phyloP scores from a whole-genome alignment of 2,329 filamentous ascomycete species.

The Phyllosticta paracitricarpa region DNA sequence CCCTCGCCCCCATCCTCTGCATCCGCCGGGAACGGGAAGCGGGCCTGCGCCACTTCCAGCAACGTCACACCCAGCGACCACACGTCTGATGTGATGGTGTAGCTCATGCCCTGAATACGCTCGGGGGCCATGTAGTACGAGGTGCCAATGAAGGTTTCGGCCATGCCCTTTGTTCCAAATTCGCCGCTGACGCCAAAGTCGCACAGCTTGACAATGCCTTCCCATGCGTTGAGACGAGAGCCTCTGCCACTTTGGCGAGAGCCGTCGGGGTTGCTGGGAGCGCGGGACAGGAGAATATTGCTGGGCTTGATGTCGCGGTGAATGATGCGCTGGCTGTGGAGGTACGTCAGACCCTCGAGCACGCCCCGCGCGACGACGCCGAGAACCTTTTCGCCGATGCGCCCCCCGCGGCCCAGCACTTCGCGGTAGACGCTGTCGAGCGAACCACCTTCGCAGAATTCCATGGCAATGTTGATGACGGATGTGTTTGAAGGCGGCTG shows the following conservation, averaged over 20 bases:
- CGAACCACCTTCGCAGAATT: conserved; percentile 94
- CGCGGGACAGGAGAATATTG: conserved; percentile 85
- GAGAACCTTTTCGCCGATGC: conserved; percentile 93
- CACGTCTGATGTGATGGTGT: conserved; percentile 97
- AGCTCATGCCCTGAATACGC: conserved; percentile 92
- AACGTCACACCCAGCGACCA: conserved; percentile 96
- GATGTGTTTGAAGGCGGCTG: conserved; percentile 81
- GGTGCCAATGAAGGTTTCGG: conserved; percentile 97
- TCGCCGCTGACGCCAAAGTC: conserved; percentile 97
- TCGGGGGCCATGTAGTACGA: conserved; percentile 99
- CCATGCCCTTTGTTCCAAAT: conserved; percentile 96
- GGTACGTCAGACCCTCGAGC: conserved; percentile 83
- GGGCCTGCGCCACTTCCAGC: conserved; percentile 97
- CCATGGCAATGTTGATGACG: conserved; percentile 98
- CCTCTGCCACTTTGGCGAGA: neutral
- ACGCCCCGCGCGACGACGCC: conserved; percentile 96
- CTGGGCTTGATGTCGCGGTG: conserved; percentile 98
- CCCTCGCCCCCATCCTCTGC: conserved; percentile 5
- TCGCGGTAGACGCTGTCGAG: conserved; percentile 96
- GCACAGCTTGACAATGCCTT: conserved; percentile 92
- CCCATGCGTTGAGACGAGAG: conserved; percentile 19
- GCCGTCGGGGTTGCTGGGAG: conserved; percentile 11
- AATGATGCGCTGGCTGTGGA: conserved; percentile 93
- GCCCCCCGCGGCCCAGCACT: conserved; percentile 86
- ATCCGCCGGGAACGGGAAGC: conserved; percentile 95